Conservation (phyloP, 2,329 filamentous ascomycete genomes). For the Venturia aucupariae region DNA sequence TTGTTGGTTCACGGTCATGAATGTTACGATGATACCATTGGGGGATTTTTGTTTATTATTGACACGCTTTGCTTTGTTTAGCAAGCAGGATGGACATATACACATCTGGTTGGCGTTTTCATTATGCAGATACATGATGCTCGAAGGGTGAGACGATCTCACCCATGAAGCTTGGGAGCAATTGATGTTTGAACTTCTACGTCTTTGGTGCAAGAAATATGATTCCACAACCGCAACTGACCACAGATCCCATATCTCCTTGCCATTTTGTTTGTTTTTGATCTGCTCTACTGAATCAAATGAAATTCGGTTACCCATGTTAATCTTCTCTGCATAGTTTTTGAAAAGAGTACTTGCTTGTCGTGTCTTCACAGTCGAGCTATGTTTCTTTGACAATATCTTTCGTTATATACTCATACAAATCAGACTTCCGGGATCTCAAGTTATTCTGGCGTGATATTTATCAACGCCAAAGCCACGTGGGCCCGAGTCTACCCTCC, state of each 20-base stretch:
- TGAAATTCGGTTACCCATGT: no score
- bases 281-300: no score
- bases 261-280: no score
- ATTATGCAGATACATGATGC: background rate
- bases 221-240: no score
- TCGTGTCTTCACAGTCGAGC: no score
- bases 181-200: background rate
- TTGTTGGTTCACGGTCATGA: background rate
- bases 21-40: slow-evolving; percentile 9
- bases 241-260: no score
- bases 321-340: no score
- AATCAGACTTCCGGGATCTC: no score
- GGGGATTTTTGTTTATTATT: background rate
- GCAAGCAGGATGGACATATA: slow-evolving; percentile 2
- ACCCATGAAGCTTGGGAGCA: background rate
- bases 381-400: no score
- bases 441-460: no score
- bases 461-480: background rate
- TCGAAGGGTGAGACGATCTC: background rate
- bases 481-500: background rate
- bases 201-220: background rate
- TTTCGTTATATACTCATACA: no score
- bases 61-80: background rate
- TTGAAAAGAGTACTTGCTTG: no score
- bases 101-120: background rate